phyloP scores from a whole-genome alignment of 2,329 filamentous ascomycete genomes.

The Ramichloridium luteum region DNA sequence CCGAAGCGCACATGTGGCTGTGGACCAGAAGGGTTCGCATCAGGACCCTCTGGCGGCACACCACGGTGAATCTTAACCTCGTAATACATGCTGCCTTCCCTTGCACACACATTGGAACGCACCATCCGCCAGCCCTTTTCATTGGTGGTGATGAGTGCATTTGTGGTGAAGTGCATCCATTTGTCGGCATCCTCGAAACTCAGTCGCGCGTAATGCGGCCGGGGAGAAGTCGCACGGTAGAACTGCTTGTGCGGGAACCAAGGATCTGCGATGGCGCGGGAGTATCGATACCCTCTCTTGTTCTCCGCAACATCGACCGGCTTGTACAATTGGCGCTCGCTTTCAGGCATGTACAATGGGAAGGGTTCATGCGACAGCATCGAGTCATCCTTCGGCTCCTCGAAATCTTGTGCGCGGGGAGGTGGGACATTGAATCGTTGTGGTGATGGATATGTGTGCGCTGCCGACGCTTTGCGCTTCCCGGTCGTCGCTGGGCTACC shows the following conservation, averaged over 20 bases:
- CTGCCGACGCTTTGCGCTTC: conserved; percentile 27
- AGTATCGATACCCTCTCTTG: conserved; percentile 70
- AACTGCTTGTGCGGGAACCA: conserved; percentile 74
- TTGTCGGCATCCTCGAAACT: conserved; percentile 86
- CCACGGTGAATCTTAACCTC: conserved; percentile 83
- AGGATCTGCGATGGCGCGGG: conserved; percentile 80
- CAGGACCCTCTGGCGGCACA: conserved; percentile 40
- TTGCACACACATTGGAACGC: conserved; percentile 76
- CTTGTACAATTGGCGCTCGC: conserved; percentile 33
- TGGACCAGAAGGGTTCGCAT: conserved; percentile 33
- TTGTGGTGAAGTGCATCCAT: conserved; percentile 63
- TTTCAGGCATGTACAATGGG: conserved; percentile 32
- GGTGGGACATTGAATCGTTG: conserved; percentile 40
- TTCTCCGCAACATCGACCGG: conserved; percentile 47
- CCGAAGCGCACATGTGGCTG: conserved; percentile 62
- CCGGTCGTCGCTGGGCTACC: conserved; percentile 26
- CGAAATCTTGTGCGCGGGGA: conserved; percentile 37
- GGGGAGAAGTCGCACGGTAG: conserved; percentile 78
- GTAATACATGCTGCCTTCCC: conserved; percentile 87
- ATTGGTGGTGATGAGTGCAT: conserved; percentile 68
- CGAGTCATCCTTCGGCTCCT: conserved; percentile 35
- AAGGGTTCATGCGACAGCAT: conserved; percentile 36
- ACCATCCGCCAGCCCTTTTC: conserved; percentile 88
- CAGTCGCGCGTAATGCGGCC: conserved; percentile 71
- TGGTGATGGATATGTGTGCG: conserved; percentile 30